Evolutionary conservation across 2,329 filamentous ascomycete species (phyloP), one percentile per base, ranked within the genome.

Genomic region (Calonectria hawksworthii): DNA sequence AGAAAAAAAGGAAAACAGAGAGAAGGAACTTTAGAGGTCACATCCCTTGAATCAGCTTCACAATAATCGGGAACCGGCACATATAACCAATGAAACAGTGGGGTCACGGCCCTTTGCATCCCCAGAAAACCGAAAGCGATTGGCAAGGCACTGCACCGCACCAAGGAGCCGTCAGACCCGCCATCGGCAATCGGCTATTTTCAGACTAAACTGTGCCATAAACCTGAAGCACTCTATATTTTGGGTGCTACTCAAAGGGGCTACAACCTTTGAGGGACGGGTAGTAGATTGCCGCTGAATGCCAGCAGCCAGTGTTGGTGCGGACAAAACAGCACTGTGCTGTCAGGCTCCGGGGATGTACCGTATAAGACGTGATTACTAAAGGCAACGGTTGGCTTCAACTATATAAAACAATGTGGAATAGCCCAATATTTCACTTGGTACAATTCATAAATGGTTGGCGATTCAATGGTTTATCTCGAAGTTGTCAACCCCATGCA

Each of bases 131-230:
- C 56, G 56, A 41, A 41, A 41, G n/a, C 56, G 56, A 41, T 41
- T 41, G 13, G 56, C 32, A 23, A 26, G n/a, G 21, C 56, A 23
- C 36, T 34, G 18, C n/a, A 32, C 30, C 11, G 11, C 56, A 23
- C 23, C 34, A 26, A 14, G 41, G n/a, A 61, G 56, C 34, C 56
- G 56, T 41, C n/a, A 16, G 34, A 41, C 21, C 56, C 56, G 56
- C 34, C 36, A 41, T 41, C 56, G 56, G 56, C 56, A 61, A 61
- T 61, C 56, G 56, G 56, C 56, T 61, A 16, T 23, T 41, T 41
- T 8, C 13, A 41, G 14, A 41, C 34, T 41, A 23, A 13, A 16
- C n/a, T 41, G 9, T 26, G 23, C 14, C 18, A 59, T 36, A 23
- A 26, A 28, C 13, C 14, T 41, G n/a, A 38, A 14, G 56, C 56